phyloP scores from a whole-genome alignment of 352 stramenopile genomes.

The Aphanomyces astaci region DNA sequence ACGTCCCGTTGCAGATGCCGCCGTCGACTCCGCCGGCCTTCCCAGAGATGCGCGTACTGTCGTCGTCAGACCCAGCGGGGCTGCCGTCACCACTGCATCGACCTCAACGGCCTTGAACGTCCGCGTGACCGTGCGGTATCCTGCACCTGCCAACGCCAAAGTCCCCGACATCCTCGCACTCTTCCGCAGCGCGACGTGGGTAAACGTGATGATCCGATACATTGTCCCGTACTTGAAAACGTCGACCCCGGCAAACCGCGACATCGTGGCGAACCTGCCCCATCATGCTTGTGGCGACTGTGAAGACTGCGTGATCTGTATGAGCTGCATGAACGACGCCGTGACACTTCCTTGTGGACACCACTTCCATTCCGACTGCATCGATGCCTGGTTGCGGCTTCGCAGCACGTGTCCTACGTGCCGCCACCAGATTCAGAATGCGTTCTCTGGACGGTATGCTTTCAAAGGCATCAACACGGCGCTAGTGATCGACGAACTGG shows the following conservation, averaged over 20 bases:
- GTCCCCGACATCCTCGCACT: slow-evolving; percentile 74
- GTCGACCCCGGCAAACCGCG: slow-evolving; percentile 60
- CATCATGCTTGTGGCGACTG: background rate
- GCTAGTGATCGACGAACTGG: slow-evolving; percentile 53
- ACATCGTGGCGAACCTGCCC: slow-evolving; percentile 49
- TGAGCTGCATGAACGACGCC: slow-evolving; percentile 81
- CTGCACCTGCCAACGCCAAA: slow-evolving; percentile 49
- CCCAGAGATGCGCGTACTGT: background rate
- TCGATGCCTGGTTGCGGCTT: slow-evolving; percentile 89
- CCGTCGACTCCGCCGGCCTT: background rate
- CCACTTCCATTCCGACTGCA: slow-evolving; percentile 90
- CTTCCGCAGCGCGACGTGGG: slow-evolving; percentile 75
- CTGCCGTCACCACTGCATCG: background rate
- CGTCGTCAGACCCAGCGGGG: background rate
- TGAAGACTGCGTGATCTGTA: slow-evolving; percentile 87
- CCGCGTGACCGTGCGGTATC: slow-evolving; percentile 50
- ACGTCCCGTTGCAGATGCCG: background rate
- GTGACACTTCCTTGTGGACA: slow-evolving; percentile 89
- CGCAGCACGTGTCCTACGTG: slow-evolving; percentile 91
- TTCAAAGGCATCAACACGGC: slow-evolving; percentile 79
- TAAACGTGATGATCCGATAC: slow-evolving; percentile 84
- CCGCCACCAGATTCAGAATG: slow-evolving; percentile 86
- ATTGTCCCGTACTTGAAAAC: slow-evolving; percentile 82
- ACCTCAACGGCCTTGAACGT: slow-evolving; percentile 11
- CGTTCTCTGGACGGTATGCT: slow-evolving; percentile 71